These are phyloP conservation scores for Sporothrix mexicana DNA, from an alignment of 2,329 filamentous ascomycete species.

Conservation along the genomic window DNA sequence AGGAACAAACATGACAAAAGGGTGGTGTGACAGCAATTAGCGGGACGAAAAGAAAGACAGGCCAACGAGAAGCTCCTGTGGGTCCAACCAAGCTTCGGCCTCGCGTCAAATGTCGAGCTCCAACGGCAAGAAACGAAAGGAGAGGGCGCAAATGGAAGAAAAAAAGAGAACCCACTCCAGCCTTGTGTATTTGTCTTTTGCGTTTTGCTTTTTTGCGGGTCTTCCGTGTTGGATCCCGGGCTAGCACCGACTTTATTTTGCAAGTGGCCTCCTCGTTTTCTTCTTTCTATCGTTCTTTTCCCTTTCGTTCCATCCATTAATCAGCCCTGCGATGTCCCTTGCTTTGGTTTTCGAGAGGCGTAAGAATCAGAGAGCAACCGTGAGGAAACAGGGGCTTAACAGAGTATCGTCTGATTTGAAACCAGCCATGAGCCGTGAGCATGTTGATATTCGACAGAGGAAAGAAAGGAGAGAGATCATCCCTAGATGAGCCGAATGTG, in stretches of 20 bases:
- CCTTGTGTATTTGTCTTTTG: background rate
- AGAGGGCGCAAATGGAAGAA: no score
- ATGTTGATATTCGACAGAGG: background rate
- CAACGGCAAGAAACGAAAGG: background rate
- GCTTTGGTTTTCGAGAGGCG: background rate
- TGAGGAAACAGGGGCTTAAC: background rate
- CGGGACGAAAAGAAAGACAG: background rate
- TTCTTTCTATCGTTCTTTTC: no score
- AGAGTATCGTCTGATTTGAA: slow-evolving; percentile 10
- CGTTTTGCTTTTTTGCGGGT: background rate
- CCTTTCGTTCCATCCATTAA: background rate
- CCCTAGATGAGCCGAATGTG: no score
- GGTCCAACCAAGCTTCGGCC: slow-evolving; percentile 10
- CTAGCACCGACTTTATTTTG: background rate
- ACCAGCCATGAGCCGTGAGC: background rate
- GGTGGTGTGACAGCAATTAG: slow-evolving; percentile 18
- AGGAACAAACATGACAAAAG: background rate
- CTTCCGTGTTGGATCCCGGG: background rate
- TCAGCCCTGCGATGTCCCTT: background rate
- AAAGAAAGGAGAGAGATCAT: background rate
- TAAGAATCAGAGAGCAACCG: background rate
- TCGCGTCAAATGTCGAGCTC: slow-evolving; percentile 9
- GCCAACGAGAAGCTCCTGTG: background rate
- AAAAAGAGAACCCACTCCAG: slow-evolving; percentile 1
- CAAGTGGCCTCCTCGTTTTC: no score